Evolutionary conservation across 2,329 filamentous ascomycete species (phyloP).

Genomic region (Hypoxylon sp.): DNA sequence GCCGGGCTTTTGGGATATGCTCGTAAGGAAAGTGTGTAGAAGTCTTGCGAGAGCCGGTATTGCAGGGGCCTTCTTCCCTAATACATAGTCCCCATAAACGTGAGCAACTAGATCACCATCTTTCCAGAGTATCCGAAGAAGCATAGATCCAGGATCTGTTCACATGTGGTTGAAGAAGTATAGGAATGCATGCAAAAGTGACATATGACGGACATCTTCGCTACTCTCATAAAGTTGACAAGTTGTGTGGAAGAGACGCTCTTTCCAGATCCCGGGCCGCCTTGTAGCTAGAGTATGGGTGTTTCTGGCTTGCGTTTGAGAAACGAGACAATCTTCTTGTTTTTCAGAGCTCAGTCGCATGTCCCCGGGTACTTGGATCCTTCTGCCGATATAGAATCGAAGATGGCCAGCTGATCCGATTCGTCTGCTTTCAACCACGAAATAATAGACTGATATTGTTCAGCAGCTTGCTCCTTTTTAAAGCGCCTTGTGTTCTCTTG

Average conservation of each 20-base stretch:
- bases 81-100: not conserved
- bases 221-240: constrained; percentile 45
- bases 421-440: constrained; percentile 1
- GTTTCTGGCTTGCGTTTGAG: constrained; percentile 39
- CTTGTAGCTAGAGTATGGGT: constrained; percentile 52
- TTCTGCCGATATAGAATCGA: not conserved
- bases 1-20: not conserved
- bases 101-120: not conserved
- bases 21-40: not conserved
- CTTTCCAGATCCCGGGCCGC: constrained; percentile 54
- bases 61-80: not conserved
- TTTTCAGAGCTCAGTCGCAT: constrained; percentile 52
- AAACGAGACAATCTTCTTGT: constrained; percentile 48
- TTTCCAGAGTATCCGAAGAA: not conserved
- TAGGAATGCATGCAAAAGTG: constrained; percentile 55
- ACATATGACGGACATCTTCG: constrained; percentile 41
- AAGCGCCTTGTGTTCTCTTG: not conserved
- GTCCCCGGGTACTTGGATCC: constrained; percentile 47
- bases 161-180: constrained; percentile 43
- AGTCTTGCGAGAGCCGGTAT: not conserved
- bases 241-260: constrained; percentile 52
- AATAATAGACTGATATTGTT: not conserved
- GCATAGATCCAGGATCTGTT: not conserved
- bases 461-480: not conserved
- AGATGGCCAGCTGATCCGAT: not conserved